A percentile compares a stretch with the other conserved stretches of the same genome.
Conservation (phyloP, 352 stramenopile species). For the Phytophthora idaei region DNA sequence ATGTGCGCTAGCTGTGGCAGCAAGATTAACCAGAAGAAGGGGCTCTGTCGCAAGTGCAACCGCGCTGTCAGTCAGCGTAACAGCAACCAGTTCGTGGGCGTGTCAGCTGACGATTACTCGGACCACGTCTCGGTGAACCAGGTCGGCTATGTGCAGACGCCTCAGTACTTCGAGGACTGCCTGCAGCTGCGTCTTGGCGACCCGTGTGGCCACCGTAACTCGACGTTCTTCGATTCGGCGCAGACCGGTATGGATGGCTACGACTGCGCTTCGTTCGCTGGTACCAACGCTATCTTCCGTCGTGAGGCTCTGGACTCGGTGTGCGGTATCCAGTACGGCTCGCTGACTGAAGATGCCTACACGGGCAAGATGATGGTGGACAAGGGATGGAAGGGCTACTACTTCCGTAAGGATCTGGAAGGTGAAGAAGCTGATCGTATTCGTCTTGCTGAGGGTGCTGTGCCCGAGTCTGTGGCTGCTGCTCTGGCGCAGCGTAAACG, state of each 20-base stretch:
- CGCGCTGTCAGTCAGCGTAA: conserved; percentile 38
- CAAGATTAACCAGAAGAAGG: conserved; percentile 75
- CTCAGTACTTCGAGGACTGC: conserved; percentile 78
- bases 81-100: conserved; percentile 54
- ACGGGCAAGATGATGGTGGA: conserved; percentile 84
- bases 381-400: conserved; percentile 79
- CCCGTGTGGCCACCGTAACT: conserved; percentile 70
- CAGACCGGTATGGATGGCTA: conserved; percentile 81
- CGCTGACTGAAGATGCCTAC: conserved; percentile 77
- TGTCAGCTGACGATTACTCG: conserved; percentile 68
- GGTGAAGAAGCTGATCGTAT: conserved; percentile 73
- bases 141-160: conserved; percentile 76
- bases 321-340: conserved; percentile 76
- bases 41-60: conserved; percentile 69
- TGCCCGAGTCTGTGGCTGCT: conserved; percentile 69
- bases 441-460: conserved; percentile 63
- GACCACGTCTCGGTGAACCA: conserved; percentile 76
- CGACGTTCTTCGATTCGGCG: conserved; percentile 73
- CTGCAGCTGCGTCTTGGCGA: conserved; percentile 67
- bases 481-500: conserved; percentile 71
- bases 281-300: conserved; percentile 81
- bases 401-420: conserved; percentile 82
- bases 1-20: conserved; percentile 62
- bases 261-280: conserved; percentile 73
- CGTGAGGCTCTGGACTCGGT: conserved; percentile 75